Evolutionary conservation across 164 flowering plant species (phyloP).

Genomic region (Litsea cubeba): DNA sequence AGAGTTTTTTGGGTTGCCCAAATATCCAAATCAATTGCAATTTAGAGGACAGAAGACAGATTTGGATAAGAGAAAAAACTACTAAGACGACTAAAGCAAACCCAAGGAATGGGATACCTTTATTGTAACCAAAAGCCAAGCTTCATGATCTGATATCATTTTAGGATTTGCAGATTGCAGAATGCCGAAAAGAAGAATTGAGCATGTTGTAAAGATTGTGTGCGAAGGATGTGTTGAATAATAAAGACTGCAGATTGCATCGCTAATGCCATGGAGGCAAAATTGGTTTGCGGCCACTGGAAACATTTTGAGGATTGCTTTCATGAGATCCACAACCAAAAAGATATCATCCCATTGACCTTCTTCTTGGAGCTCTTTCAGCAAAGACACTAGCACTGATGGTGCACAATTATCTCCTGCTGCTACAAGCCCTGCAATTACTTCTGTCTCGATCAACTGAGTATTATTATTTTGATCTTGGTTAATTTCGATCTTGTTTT

Average conservation of each 20-base stretch:
- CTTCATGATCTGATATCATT: conserved; percentile 43
- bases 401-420: conserved; percentile 59
- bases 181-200: conserved; percentile 44
- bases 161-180: conserved; percentile 46
- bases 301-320: conserved; percentile 32
- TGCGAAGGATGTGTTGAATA: conserved; percentile 28
- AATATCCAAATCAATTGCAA: background rate
- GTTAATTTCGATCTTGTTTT: conserved; percentile 14
- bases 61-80: background rate
- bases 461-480: conserved; percentile 22
- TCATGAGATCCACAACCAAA: conserved; percentile 42
- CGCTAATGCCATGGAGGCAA: conserved; percentile 56
- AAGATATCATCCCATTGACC: conserved; percentile 41
- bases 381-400: conserved; percentile 42
- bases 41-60: background rate
- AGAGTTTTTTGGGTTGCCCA: background rate
- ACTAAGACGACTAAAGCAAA: background rate
- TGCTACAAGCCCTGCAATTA: conserved; percentile 57
- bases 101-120: conserved; percentile 50
- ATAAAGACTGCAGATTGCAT: conserved; percentile 39
- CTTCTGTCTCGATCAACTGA: conserved; percentile 21
- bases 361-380: conserved; percentile 50
- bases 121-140: conserved; percentile 54
- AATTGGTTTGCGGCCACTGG: conserved; percentile 70
- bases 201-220: conserved; percentile 25